A percentile compares a stretch with the other conserved stretches of the same genome.
These are phyloP conservation scores for Trifolium fragiferum DNA, from an alignment of 306 rosid species.

Conservation along the genomic window DNA sequence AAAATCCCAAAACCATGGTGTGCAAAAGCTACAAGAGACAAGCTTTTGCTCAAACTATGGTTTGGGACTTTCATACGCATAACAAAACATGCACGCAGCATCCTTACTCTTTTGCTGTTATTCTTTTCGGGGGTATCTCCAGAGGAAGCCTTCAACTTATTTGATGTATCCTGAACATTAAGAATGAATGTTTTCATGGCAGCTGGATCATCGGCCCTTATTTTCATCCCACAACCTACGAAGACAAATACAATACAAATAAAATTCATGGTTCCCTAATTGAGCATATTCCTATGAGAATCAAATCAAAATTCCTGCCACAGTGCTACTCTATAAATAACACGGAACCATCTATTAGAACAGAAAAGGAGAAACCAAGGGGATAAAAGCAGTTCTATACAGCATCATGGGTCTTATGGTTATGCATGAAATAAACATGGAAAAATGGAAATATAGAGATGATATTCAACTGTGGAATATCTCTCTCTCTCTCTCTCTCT, in stretches of 20 bases:
- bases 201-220: conserved; percentile 88
- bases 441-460: conserved; percentile 17
- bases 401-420: neutral
- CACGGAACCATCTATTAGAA: conserved; percentile 8
- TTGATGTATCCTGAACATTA: conserved; percentile 72
- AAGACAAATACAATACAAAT: conserved; percentile 33
- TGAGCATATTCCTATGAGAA: conserved; percentile 18
- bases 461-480: conserved; percentile 9
- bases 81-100: conserved; percentile 32
- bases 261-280: conserved; percentile 15
- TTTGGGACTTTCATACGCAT: neutral
- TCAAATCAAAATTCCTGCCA: conserved; percentile 18
- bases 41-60: neutral
- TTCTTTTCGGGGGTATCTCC: conserved; percentile 56
- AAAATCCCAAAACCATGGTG: neutral
- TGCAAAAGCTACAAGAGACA: conserved; percentile 19
- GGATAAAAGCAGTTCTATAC: neutral
- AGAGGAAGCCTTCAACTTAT: conserved; percentile 64
- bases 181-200: conserved; percentile 80
- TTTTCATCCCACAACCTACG: conserved; percentile 95
- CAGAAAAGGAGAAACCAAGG: neutral
- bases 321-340: neutral
- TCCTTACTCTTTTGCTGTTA: conserved; percentile 75
- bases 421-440: neutral
- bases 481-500: too few relatives aligned